Conservation (phyloP, 352 stramenopile genomes). For the Pythium coloratum region DNA sequence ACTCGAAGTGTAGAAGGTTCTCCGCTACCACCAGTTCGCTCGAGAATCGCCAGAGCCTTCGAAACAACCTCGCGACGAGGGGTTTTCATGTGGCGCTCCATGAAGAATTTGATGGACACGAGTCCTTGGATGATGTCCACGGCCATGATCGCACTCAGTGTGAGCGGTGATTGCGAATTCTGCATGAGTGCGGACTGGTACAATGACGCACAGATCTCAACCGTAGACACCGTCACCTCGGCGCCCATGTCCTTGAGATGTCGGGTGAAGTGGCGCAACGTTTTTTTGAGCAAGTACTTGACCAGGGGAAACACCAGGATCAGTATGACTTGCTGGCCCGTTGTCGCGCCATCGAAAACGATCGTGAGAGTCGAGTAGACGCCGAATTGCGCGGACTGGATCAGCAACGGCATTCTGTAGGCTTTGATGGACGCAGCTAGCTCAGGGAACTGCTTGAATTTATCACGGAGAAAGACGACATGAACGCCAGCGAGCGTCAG, state of each 20-base stretch:
- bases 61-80: slow-evolving; percentile 7
- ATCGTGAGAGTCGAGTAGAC: slow-evolving; percentile 19
- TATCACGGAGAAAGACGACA: neutral
- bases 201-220: slow-evolving; percentile 29
- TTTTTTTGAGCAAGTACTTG: slow-evolving; percentile 22
- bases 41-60: neutral
- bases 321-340: slow-evolving; percentile 13
- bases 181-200: slow-evolving; percentile 31
- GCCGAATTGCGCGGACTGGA: slow-evolving; percentile 15
- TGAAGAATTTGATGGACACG: slow-evolving; percentile 19
- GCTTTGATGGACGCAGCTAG: neutral
- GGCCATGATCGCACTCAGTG: slow-evolving; percentile 22
- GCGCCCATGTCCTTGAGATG: slow-evolving; percentile 12
- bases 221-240: slow-evolving; percentile 18
- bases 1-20: neutral
- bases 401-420: neutral
- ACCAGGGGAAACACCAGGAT: slow-evolving; percentile 17
- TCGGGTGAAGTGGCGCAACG: neutral
- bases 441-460: neutral
- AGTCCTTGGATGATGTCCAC: slow-evolving; percentile 22
- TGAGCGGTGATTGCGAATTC: slow-evolving; percentile 1
- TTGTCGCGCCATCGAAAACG: slow-evolving; percentile 13
- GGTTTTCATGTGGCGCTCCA: slow-evolving; percentile 10
- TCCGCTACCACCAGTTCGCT: neutral
- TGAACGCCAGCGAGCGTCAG: slow-evolving; percentile 2